Evolutionary conservation across 1,284 basidiomycete species (phyloP).

Genomic region (Wolfiporia cocos): DNA sequence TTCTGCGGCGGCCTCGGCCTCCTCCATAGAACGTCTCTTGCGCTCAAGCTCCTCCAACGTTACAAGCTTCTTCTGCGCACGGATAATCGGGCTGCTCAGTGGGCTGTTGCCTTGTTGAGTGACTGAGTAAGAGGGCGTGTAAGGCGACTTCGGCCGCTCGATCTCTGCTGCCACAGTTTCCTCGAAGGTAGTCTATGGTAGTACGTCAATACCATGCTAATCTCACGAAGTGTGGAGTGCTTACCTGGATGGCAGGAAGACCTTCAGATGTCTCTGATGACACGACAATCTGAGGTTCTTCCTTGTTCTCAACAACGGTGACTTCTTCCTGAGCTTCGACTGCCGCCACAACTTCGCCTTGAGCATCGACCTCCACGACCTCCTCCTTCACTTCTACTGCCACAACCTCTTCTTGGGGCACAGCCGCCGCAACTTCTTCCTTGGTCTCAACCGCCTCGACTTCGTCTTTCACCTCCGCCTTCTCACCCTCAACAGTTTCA

Average conservation of each 20-base stretch:
- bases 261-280: no score
- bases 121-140: slow-evolving; percentile 39
- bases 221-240: no score
- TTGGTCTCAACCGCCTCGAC: background rate
- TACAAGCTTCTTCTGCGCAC: slow-evolving; percentile 8
- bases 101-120: slow-evolving; percentile 24
- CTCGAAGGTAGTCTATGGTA: background rate
- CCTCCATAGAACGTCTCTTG: background rate
- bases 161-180: background rate
- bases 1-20: background rate
- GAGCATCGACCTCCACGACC: no score
- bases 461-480: background rate
- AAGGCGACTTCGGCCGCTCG: slow-evolving; percentile 33
- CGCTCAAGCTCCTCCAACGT: slow-evolving; percentile 6
- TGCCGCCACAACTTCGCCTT: no score
- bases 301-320: no score
- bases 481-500: background rate
- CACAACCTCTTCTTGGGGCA: no score
- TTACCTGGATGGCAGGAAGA: no score
- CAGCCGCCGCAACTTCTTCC: no score
- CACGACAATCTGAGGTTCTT: no score
- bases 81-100: slow-evolving; percentile 1
- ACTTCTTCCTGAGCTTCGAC: no score
- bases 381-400: no score
- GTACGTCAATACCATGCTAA: no score